Conservation (phyloP, 2,329 filamentous ascomycete species). For the Intubia oerlemansii region DNA sequence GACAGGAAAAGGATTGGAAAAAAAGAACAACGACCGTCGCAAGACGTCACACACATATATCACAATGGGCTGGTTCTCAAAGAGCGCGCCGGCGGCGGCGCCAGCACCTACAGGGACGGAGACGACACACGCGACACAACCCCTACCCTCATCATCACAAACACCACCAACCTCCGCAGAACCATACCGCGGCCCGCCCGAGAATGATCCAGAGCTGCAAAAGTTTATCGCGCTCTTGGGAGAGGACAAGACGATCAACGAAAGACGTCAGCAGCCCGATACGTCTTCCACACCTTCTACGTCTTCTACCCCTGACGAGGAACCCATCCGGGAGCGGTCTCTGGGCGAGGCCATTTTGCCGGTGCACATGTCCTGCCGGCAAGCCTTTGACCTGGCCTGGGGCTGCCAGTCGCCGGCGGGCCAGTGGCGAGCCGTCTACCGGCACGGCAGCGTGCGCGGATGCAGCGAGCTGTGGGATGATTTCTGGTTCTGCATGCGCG, state of each 20-base stretch:
- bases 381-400: slow-evolving; percentile 82
- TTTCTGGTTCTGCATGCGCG: slow-evolving; percentile 96
- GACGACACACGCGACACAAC: slow-evolving; percentile 1
- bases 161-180: slow-evolving; percentile 1
- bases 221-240: slow-evolving; percentile 29
- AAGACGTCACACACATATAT: too few species aligned
- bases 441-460: slow-evolving; percentile 52
- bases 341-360: slow-evolving; percentile 54
- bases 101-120: slow-evolving; percentile 2
- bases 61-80: slow-evolving; percentile 41
- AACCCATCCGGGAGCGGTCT: too few species aligned
- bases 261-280: too few species aligned
- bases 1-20: too few species aligned
- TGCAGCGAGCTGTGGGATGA: slow-evolving; percentile 80
- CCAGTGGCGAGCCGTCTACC: slow-evolving; percentile 82
- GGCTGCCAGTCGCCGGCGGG: slow-evolving; percentile 83
- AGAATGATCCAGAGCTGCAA: slow-evolving; percentile 22
- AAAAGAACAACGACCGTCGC: too few species aligned
- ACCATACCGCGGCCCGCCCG: not conserved
- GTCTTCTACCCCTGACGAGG: too few species aligned
- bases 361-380: slow-evolving; percentile 67
- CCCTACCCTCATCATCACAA: slow-evolving; percentile 1
- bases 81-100: slow-evolving; percentile 12
- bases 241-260: too few species aligned
- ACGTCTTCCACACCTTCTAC: too few species aligned